Evolutionary conservation across 306 rosid species (phyloP), one percentile per base, ranked within the genome.

Genomic region (Medicago arabica): DNA sequence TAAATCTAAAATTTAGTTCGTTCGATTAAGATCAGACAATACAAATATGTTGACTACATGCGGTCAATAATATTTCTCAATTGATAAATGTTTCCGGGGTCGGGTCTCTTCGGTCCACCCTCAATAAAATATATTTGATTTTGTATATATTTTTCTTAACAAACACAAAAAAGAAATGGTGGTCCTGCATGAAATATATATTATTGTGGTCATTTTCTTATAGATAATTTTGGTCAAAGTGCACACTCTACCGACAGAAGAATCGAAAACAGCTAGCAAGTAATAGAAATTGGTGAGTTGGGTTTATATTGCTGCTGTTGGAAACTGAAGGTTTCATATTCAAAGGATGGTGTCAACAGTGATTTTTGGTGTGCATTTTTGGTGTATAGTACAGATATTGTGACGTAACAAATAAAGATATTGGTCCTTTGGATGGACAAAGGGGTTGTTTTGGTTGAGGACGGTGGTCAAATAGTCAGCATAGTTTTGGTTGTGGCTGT

Each of bases 161-260:
- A 7, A 51, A 16, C 2, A 17, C 17, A 53, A 16, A 8, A 19
- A 8, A 54, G 17, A 54, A 23, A 17, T 17, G 5, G 60, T 54
- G 60, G 60, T 54, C 60, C 60, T 17, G 5, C 36, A 31, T 54
- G 60, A 9, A 54, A 18, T 4, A 23, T 23, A 23, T 23, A 23
- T 23, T 23, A 23, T 23, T 23, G 28, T 23, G 28, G 28, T 23
- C 28, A 23, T 23, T 23, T 23, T 23, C 28, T 23, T 11, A 12
- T 44, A 44, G n/a, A 44, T 12, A 10, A 44, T 44, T 54, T 4
- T 54, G 60, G 23, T 54, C 23, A 54, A 18, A 54, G 60, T 18
- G 61, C 61, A 54, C 31, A 18, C 31, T 9, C 61, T 12, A 81
- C 81, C 81, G 84, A 81, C 81, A 54, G 17, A 25, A 65, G 68